These are phyloP conservation scores for Nannochloropsis salina DNA, from an alignment of 108 stramenopile genomes.

Conservation along the genomic window DNA sequence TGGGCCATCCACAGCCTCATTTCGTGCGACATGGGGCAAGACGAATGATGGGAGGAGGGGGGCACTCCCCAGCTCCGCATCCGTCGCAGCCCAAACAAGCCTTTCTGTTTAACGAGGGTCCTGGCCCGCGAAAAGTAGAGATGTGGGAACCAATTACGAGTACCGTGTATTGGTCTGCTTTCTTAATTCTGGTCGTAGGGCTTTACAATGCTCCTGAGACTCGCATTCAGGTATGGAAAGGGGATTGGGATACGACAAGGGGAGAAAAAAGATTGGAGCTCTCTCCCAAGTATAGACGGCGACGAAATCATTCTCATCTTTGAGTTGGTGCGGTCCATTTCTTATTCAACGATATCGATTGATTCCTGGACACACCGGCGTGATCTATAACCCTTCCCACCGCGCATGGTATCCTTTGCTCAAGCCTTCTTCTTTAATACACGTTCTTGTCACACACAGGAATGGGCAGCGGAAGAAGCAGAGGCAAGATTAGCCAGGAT, in stretches of 20 bases:
- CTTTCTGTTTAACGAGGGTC: slow-evolving; percentile 3
- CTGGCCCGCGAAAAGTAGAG: slow-evolving; percentile 12
- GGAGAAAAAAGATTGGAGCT: too few relatives aligned
- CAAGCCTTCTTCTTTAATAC: too few relatives aligned
- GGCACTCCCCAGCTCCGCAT: slow-evolving; percentile 6
- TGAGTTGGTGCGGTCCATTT: too few relatives aligned
- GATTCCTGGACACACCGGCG: too few relatives aligned
- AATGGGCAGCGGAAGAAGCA: slow-evolving; percentile 19
- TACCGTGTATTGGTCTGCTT: not conserved
- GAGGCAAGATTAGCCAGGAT: not conserved
- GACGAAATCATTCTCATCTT: too few relatives aligned
- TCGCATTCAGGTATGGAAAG: not conserved
- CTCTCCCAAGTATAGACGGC: too few relatives aligned
- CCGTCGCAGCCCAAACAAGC: slow-evolving; percentile 7
- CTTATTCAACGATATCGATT: too few relatives aligned
- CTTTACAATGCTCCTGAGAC: slow-evolving; percentile 2
- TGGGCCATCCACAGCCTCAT: not conserved
- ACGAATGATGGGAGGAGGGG: slow-evolving; percentile 1
- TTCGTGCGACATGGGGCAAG: not conserved
- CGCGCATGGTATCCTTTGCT: too few relatives aligned
- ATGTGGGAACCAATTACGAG: slow-evolving; percentile 8
- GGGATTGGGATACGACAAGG: too few relatives aligned
- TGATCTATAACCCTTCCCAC: too few relatives aligned
- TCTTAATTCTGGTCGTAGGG: not conserved
- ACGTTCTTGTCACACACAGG: not conserved